Evolutionary conservation across 331 rosid species (phyloP).

Genomic region (Telfairia occidentalis): DNA sequence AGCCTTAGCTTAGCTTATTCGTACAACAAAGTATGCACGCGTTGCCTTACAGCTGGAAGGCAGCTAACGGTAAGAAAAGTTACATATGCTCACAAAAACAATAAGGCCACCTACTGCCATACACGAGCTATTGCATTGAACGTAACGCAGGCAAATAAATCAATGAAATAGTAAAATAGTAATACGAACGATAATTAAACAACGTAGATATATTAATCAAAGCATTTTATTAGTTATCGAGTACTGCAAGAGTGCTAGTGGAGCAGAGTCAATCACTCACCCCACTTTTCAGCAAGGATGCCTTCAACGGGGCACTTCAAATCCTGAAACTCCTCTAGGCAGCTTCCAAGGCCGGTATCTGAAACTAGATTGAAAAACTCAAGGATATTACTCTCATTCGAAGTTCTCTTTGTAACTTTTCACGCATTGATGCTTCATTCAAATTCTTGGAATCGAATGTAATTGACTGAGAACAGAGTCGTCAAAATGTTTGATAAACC

Average conservation of each 20-base stretch:
- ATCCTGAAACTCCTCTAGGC: constrained; percentile 48
- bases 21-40: neutral
- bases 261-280: constrained; percentile 22
- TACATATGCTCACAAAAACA: neutral
- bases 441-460: neutral
- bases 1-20: neutral
- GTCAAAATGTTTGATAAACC: neutral
- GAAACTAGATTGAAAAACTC: constrained; percentile 34
- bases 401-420: neutral
- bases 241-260: neutral
- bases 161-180: neutral
- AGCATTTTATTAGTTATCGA: neutral
- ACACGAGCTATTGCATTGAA: neutral
- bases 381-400: neutral
- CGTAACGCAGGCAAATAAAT: neutral
- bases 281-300: constrained; percentile 37
- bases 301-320: constrained; percentile 33
- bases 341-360: constrained; percentile 76
- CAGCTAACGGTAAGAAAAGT: neutral
- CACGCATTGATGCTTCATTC: neutral
- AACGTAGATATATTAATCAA: neutral
- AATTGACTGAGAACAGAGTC: neutral
- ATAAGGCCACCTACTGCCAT: neutral
- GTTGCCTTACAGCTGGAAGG: neutral
- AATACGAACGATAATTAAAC: neutral